Percentiles rank a stretch among this genome's conserved stretches.
phyloP scores from a whole-genome alignment of 306 rosid genomes.

The Cotoneaster glaucophyllus region DNA sequence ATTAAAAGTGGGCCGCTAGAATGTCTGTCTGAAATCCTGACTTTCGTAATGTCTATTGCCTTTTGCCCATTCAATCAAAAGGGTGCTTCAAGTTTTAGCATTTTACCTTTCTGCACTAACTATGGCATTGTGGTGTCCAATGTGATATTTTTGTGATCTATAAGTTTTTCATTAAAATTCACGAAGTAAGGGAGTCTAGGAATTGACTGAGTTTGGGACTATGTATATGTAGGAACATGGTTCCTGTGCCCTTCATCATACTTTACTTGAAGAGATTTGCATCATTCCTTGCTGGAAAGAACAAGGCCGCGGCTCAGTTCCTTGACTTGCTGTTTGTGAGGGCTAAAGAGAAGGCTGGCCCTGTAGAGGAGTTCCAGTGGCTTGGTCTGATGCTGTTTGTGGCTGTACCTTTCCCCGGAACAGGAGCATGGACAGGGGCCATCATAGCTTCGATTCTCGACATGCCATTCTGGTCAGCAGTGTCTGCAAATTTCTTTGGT shows the following conservation, averaged over 20 bases:
- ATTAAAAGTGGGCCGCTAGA: not conserved
- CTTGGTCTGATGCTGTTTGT: slow-evolving; percentile 92
- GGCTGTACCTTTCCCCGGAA: slow-evolving; percentile 96
- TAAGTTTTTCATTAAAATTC: not conserved
- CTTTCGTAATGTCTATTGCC: not conserved
- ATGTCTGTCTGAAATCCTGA: not conserved
- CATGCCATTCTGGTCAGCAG: slow-evolving; percentile 84
- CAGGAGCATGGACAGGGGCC: slow-evolving; percentile 97
- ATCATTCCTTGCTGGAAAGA: slow-evolving; percentile 67
- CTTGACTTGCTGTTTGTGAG: slow-evolving; percentile 59
- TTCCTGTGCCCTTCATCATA: slow-evolving; percentile 82
- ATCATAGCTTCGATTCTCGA: slow-evolving; percentile 82
- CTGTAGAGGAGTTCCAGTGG: slow-evolving; percentile 97
- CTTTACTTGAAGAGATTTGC: slow-evolving; percentile 73
- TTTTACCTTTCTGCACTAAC: not conserved
- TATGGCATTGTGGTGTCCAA: not conserved
- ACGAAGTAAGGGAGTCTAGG: not conserved
- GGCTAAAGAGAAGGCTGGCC: slow-evolving; percentile 85
- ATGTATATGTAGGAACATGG: slow-evolving; percentile 70
- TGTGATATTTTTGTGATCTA: not conserved
- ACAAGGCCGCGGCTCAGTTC: slow-evolving; percentile 42
- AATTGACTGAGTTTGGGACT: not conserved
- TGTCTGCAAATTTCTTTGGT: slow-evolving; percentile 79
- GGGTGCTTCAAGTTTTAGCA: not conserved
- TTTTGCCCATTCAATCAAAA: not conserved